Evolutionary conservation across 1,139 yeast genomes (phyloP), one percentile per base, ranked within the genome.

Genomic region (Yamadazyma pseudoaaseri): DNA sequence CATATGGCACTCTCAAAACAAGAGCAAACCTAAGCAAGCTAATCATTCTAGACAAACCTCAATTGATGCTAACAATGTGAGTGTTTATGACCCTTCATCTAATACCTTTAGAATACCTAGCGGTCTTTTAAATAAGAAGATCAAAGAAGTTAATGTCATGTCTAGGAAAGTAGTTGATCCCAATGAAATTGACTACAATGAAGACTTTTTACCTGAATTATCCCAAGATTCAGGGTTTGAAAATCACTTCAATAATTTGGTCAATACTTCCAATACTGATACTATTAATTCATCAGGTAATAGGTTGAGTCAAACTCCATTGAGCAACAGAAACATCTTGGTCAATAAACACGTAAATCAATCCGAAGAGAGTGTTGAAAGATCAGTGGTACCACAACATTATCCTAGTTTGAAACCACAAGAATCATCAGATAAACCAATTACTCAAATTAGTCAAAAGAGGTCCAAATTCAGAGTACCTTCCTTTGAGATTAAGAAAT

Each of bases 151-250:
- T n/a, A 65, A 65, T 47, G 69, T 70, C 2, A 56, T 60, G 47
- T 65, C 73, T 5, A 56, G 73, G 41, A 58, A 68, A 42, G 57
- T 70, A 2, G 69, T 69, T 8, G 65, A 64, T 44, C 65, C 70
- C 15, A 62, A 56, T 5, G 56, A 47, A 41, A 69, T 65, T 26
- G 70, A 66, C 33, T 50, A 65, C 23, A 52, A 67, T 24, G 57
- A 70, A 2, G 66, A 59, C 7, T 68, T 65, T 38, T 58, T 70
- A 37, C 76, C 76, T 3, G 75, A 71, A 40, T 41, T 70, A 27
- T 67, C 76, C 0, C 65, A 65, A 30, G 75, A 68, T 42, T 70
- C 76, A n/a, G 76, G 73, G 1, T 65, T 71, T 43, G 72, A 59
- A 26, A 54, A 53, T 34, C 67, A 64, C 34, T 65, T 71, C 47